A percentile compares a stretch with the other conserved stretches of the same genome.
These are phyloP conservation scores for Macrophomina tecta DNA, from an alignment of 2,329 filamentous ascomycete species.

Conservation along the genomic window DNA sequence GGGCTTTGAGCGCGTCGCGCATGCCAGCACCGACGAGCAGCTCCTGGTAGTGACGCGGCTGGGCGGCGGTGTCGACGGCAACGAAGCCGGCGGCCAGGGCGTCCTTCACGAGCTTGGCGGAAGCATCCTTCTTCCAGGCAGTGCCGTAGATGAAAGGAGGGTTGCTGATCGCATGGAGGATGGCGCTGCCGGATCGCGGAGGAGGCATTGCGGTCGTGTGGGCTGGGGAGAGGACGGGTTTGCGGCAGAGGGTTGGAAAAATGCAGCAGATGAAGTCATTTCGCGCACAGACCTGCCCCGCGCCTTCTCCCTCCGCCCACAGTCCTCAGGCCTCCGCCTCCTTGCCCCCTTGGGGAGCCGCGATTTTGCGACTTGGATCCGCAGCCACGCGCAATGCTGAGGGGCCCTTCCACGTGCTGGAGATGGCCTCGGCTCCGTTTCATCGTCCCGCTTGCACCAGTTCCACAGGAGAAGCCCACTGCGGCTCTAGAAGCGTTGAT, in stretches of 20 bases:
- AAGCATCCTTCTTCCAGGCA: conserved; percentile 80
- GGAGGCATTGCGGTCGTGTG: conserved; percentile 4
- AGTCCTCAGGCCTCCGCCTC: neutral
- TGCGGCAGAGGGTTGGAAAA: neutral
- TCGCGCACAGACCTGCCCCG: conserved; percentile 15
- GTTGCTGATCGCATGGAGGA: conserved; percentile 20
- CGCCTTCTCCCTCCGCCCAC: neutral
- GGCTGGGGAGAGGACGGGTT: neutral
- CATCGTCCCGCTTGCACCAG: conserved; percentile 6
- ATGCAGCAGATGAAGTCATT: conserved; percentile 21
- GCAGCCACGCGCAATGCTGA: conserved; percentile 15
- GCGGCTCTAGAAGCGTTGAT: conserved; percentile 3
- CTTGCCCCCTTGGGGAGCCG: neutral
- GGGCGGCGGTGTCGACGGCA: conserved; percentile 77
- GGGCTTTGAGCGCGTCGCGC: conserved; percentile 64
- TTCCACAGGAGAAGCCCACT: neutral
- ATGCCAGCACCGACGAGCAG: conserved; percentile 72
- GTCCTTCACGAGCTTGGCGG: conserved; percentile 69
- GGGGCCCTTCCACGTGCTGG: conserved; percentile 9
- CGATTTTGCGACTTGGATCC: neutral
- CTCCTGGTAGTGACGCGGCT: conserved; percentile 80
- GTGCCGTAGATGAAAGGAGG: conserved; percentile 74
- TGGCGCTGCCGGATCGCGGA: conserved; percentile 5
- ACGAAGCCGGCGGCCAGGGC: conserved; percentile 74
- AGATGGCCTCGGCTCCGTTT: conserved; percentile 7